Evolutionary conservation across 2,329 filamentous ascomycete genomes (phyloP).

Genomic region (Fusarium nisikadoi): DNA sequence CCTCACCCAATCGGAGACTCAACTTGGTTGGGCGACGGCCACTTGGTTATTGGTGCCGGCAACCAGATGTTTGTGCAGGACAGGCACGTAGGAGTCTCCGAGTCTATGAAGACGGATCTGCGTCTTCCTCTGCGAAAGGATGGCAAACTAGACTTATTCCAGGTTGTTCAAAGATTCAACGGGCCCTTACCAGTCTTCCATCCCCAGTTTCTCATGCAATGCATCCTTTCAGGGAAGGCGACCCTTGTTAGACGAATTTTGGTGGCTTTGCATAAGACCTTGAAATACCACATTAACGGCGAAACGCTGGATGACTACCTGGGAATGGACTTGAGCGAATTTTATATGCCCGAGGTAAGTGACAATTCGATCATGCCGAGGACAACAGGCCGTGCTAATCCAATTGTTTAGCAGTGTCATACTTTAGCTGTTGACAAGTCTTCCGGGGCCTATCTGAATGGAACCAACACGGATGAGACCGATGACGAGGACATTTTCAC

Average conservation of each 20-base stretch:
- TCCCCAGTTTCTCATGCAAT: conserved; percentile 89
- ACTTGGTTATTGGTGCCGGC: conserved; percentile 87
- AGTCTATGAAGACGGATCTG: conserved; percentile 66
- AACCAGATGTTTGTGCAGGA: conserved; percentile 91
- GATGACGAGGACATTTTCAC: conserved; percentile 73
- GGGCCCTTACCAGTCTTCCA: conserved; percentile 91
- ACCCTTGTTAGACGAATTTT: conserved; percentile 77
- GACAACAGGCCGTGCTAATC: conserved; percentile 8
- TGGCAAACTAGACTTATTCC: conserved; percentile 76
- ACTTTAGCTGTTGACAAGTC: conserved; percentile 44
- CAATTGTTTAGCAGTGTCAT: conserved; percentile 23
- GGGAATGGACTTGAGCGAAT: conserved; percentile 70
- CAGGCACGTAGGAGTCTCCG: conserved; percentile 74
- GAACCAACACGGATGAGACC: conserved; percentile 51
- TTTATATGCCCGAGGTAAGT: conserved; percentile 56
- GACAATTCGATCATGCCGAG: not conserved
- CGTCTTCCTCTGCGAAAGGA: conserved; percentile 60
- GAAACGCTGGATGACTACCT: conserved; percentile 84
- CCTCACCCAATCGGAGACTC: conserved; percentile 93
- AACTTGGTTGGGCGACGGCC: conserved; percentile 87
- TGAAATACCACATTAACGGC: conserved; percentile 86
- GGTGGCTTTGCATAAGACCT: conserved; percentile 74
- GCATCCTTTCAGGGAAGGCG: conserved; percentile 83
- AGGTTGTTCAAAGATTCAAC: conserved; percentile 85
- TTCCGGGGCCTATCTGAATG: conserved; percentile 52